phyloP scores from a whole-genome alignment of 495 filamentous ascomycete species.

The Hyaloscypha bicolor region DNA sequence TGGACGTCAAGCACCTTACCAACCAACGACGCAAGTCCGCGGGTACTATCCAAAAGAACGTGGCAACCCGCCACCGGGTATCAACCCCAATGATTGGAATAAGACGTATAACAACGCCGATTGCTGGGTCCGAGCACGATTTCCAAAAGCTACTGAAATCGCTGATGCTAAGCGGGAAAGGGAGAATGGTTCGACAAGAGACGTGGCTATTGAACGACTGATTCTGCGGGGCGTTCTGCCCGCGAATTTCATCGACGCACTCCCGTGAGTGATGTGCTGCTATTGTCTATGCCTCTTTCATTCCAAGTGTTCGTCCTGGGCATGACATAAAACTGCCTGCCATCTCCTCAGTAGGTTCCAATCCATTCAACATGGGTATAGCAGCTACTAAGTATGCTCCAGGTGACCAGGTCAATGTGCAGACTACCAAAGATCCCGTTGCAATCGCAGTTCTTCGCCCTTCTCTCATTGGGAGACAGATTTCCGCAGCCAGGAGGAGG shows the following conservation, averaged over 20 bases:
- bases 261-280: background rate
- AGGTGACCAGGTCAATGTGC: no score
- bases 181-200: background rate
- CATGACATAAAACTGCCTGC: no score
- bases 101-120: background rate
- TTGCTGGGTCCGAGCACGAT: background rate
- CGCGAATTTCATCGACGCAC: background rate
- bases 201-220: background rate
- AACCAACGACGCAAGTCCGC: background rate
- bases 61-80: background rate
- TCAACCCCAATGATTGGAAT: background rate
- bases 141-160: background rate
- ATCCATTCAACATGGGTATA: no score
- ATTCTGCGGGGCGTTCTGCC: background rate
- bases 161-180: background rate
- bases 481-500: no score
- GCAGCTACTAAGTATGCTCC: no score
- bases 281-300: no score
- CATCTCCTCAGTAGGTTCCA: no score
- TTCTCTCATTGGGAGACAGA: no score
- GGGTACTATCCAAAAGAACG: background rate
- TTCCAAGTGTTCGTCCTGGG: no score
- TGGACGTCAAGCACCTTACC: background rate
- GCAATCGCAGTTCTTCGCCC: no score
- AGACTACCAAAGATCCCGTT: no score